A percentile compares a stretch with the other conserved stretches of the same genome.
Conservation (phyloP, 2,329 filamentous ascomycete species). For the Thelonectria discophora region DNA sequence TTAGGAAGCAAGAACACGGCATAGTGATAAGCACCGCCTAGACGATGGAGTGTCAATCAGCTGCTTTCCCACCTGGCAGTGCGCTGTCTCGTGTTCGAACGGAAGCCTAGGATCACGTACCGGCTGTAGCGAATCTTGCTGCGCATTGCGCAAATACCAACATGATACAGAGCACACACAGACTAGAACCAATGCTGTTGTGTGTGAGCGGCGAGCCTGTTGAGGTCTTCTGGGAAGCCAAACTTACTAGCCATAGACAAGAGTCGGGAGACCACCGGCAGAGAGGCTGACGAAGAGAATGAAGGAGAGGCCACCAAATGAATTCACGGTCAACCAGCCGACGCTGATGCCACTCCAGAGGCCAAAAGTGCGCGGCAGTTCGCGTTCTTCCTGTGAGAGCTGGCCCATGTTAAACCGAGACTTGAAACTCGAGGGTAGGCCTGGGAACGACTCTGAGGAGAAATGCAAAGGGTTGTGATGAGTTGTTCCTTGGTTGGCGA, state of each 20-base stretch:
- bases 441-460: too few species aligned
- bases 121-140: constrained; percentile 13
- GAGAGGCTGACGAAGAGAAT: constrained; percentile 14
- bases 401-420: too few species aligned
- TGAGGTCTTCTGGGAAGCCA: background rate
- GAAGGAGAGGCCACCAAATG: constrained; percentile 14
- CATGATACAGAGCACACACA: constrained; percentile 4
- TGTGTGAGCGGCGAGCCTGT: background rate
- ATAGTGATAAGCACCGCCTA: constrained; percentile 14
- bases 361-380: background rate
- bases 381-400: background rate
- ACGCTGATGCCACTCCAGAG: constrained; percentile 5
- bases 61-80: background rate
- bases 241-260: constrained; percentile 15
- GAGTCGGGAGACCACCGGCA: constrained; percentile 10
- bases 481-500: too few species aligned
- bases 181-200: background rate
- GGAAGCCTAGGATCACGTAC: background rate
- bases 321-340: constrained; percentile 13
- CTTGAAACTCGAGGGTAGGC: too few species aligned
- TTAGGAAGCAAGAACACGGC: constrained; percentile 4
- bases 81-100: too few species aligned
- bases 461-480: too few species aligned
- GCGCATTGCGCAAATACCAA: constrained; percentile 8
- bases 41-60: background rate